phyloP scores from a whole-genome alignment of 2,329 filamentous ascomycete species.

The Neophaeococcomyces aloes region DNA sequence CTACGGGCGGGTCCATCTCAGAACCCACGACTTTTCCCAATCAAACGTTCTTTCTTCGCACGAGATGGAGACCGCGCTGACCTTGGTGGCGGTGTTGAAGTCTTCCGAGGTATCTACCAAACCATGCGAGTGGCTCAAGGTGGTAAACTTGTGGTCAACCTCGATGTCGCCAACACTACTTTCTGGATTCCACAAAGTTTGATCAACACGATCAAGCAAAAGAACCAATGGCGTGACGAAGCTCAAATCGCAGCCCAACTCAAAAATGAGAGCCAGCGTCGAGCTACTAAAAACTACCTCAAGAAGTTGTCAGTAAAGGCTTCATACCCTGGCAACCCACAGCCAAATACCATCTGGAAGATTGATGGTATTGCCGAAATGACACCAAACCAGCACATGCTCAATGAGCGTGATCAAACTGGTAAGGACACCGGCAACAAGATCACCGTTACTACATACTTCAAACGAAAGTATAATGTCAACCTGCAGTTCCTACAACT shows the following conservation, averaged over 20 bases:
- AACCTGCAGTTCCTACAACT: conserved; percentile 36
- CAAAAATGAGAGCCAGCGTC: conserved; percentile 12
- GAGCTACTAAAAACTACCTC: conserved; percentile 4
- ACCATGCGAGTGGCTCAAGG: conserved; percentile 63
- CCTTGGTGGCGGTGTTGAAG: conserved; percentile 59
- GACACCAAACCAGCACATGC: conserved; percentile 34
- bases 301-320: conserved; percentile 24
- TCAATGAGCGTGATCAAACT: conserved; percentile 33
- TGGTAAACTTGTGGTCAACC: conserved; percentile 65
- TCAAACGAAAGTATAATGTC: conserved; percentile 42
- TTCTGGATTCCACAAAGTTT: conserved; percentile 58
- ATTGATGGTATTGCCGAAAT: conserved; percentile 40
- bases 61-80: conserved; percentile 37
- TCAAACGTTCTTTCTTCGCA: conserved; percentile 77
- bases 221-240: conserved; percentile 26
- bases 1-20: conserved; percentile 68
- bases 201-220: conserved; percentile 27
- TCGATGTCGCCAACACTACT: conserved; percentile 82
- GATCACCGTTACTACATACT: conserved; percentile 51
- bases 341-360: conserved; percentile 34
- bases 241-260: conserved; percentile 22
- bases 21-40: conserved; percentile 45
- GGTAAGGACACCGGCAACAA: conserved; percentile 35
- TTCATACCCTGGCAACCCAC: conserved; percentile 27
- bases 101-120: conserved; percentile 81